Base-by-base conservation (phyloP, 495 filamentous ascomycete species). In the Penicillium lagena region DNA sequence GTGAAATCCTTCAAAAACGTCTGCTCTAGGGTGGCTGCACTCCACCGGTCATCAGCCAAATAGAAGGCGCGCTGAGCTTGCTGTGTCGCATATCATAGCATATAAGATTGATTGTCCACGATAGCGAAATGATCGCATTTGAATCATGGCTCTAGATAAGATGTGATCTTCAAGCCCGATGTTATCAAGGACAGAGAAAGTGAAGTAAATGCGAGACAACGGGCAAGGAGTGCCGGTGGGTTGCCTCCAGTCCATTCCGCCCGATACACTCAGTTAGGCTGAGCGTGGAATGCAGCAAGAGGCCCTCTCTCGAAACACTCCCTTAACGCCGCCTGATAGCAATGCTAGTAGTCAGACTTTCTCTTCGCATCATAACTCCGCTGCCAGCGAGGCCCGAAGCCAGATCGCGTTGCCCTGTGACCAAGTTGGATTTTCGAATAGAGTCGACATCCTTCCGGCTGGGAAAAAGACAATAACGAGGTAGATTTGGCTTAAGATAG, bases 41-140 rank as follows among this genome's bases (percentile, higher is more conserved):
- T 59, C 55, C 35, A 52, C 45, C n/a, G 48, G 48, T 28, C 52
- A 52, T 14, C 52, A 55, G 29, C 38, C 52, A n/a, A 64, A 63
- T 40, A 39, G 62, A 13, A 61, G 59, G 28, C 52, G 63, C 9
- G 63, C 63, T 7, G 63, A 62, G 40, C 43, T 65, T 29, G 63
- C 59, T 67, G 63, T 47, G 47, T 50, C 4, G 38, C 53, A n/a
- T 67, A 61, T 35, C 63, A 67, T 35, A 50, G 58, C 35, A 67
- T 63, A 45, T n/a, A 67, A 66, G 56, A 55, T 58, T 17, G 15
- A 4, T 17, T 17, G 15, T 17, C 4, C 15, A 49, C 15, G 17
- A 12, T 27, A 35, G 31, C 17, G 9, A n/a, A 34, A 12, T 11
- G 27, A 38, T 11, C 12, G 11, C 35, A 12, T 32, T 13, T 27